Evolutionary conservation across 148 eudicot species (phyloP).

Genomic region (Silene conica): DNA sequence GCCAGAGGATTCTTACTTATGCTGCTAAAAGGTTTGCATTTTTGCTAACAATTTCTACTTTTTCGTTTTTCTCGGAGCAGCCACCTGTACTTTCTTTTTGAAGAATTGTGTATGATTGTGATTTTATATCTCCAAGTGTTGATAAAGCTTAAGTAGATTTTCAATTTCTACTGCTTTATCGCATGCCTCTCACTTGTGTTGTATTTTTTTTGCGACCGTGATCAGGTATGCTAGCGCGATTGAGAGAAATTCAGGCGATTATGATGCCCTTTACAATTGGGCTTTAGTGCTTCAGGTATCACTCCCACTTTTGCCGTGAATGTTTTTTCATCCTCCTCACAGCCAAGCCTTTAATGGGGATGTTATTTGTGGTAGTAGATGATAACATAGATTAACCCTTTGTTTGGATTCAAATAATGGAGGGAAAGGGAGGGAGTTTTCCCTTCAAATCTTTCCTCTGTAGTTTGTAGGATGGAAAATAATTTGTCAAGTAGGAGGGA

Average conservation of each 20-base stretch:
- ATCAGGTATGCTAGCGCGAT: conserved; percentile 84
- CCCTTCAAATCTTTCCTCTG: too few species aligned
- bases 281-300: conserved; percentile 93
- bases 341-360: not conserved
- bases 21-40: conserved; percentile 73
- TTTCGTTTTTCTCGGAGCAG: not conserved
- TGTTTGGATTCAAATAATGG: too few species aligned
- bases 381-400: too few species aligned
- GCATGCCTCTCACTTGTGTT: not conserved
- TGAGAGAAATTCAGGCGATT: conserved; percentile 78
- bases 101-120: not conserved
- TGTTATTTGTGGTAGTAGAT: not conserved
- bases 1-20: conserved; percentile 84
- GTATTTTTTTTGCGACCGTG: not conserved
- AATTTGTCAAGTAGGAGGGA: too few species aligned
- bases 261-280: conserved; percentile 96
- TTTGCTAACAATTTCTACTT: not conserved
- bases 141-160: not conserved
- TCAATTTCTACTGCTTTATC: not conserved
- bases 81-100: not conserved
- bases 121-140: too few species aligned
- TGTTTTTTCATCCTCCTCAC: conserved; percentile 3
- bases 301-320: not conserved
- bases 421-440: too few species aligned
- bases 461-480: too few species aligned